Conservation (phyloP, 768 basidiomycete genomes). For the Amanita polypyramis region DNA sequence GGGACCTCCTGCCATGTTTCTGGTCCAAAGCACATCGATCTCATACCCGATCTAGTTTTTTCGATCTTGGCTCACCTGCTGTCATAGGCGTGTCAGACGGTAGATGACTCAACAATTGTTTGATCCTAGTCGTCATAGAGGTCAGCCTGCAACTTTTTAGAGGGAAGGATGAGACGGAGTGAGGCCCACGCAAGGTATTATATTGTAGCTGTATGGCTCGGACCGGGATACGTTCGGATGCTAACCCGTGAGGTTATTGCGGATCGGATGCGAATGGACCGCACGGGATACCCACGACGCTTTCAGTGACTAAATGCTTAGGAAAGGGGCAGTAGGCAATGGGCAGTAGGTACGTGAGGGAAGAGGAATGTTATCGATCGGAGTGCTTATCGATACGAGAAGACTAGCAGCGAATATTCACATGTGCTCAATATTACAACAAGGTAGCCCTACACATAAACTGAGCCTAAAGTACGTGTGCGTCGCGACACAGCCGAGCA, state of each 20-base stretch:
- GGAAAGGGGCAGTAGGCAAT: not conserved
- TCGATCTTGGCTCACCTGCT: conserved; percentile 29
- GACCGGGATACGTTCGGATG: not conserved
- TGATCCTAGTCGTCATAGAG: conserved; percentile 46
- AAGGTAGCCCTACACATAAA: conserved; percentile 3
- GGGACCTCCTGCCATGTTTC: conserved; percentile 71
- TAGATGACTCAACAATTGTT: conserved; percentile 50
- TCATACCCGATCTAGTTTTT: conserved; percentile 8
- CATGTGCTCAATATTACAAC: conserved; percentile 3
- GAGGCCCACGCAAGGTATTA: not conserved
- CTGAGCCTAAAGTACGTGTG: not conserved
- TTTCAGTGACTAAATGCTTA: no score
- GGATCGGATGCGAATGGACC: not conserved
- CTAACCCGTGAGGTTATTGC: no score
- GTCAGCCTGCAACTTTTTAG: conserved; percentile 7
- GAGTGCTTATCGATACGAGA: not conserved
- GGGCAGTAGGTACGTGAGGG: conserved; percentile 5
- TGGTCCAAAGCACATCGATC: conserved; percentile 19
- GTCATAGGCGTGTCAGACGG: conserved; percentile 31
- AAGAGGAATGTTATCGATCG: not conserved
- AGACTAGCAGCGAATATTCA: not conserved
- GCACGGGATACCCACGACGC: not conserved
- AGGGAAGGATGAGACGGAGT: not conserved
- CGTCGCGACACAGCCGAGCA: not conserved
- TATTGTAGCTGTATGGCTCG: not conserved